Conservation (phyloP, 2,329 filamentous ascomycete genomes). For the Boeremia exigua region DNA sequence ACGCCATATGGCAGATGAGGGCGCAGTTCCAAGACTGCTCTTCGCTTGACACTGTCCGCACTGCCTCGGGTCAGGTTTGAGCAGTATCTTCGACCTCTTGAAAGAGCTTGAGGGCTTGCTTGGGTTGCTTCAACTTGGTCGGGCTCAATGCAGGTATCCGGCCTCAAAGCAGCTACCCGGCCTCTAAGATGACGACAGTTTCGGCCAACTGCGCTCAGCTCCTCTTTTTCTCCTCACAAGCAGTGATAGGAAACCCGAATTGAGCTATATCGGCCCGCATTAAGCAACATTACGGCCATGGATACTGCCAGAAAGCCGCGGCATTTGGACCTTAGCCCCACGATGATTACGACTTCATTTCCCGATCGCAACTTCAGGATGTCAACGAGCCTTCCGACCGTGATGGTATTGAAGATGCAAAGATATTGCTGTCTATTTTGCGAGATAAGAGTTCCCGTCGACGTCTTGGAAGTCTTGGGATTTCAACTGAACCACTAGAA, state of each 20-base stretch:
- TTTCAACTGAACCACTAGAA: neutral
- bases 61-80: constrained; percentile 5
- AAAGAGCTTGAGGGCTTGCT: constrained; percentile 12
- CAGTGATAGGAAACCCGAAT: constrained; percentile 1
- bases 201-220: constrained; percentile 7
- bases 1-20: constrained; percentile 12
- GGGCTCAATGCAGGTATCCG: neutral
- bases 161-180: constrained; percentile 1
- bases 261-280: constrained; percentile 10
- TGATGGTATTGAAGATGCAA: neutral
- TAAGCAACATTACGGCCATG: constrained; percentile 7
- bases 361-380: constrained; percentile 2
- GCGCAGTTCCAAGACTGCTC: constrained; percentile 12
- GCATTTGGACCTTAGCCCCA: constrained; percentile 10
- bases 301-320: constrained; percentile 6
- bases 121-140: constrained; percentile 6
- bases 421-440: neutral
- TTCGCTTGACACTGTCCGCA: constrained; percentile 4
- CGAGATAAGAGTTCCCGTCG: constrained; percentile 4
- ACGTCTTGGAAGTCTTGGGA: neutral
- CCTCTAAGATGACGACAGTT: constrained; percentile 1
- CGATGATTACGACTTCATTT: constrained; percentile 2
- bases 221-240: constrained; percentile 15
- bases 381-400: neutral
- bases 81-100: constrained; percentile 6